These are phyloP conservation scores for Chlorella variabilis DNA, from an alignment of 163 green algal species.

Conservation along the genomic window DNA sequence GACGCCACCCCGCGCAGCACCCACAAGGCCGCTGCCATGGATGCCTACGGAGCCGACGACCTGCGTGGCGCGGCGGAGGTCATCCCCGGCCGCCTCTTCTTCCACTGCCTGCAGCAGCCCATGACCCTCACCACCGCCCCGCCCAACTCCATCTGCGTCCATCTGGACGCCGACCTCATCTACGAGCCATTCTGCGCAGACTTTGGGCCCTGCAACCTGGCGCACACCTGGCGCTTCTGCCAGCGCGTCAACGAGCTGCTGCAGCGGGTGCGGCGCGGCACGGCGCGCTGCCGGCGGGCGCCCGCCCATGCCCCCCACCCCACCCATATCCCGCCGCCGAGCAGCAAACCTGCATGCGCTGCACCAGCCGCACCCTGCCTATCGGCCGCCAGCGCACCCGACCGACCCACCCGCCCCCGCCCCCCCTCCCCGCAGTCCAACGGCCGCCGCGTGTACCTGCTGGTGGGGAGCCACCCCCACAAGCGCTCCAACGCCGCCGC, in stretches of 20 bases:
- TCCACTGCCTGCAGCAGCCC: slow-evolving; percentile 51
- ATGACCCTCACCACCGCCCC: slow-evolving; percentile 47
- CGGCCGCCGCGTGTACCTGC: slow-evolving; percentile 70
- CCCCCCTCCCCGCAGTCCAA: background rate
- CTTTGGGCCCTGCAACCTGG: slow-evolving; percentile 94
- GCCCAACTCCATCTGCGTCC: slow-evolving; percentile 52
- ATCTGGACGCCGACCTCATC: slow-evolving; percentile 61
- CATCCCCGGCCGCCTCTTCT: slow-evolving; percentile 66
- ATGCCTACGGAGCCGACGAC: slow-evolving; percentile 22
- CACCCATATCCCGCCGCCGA: too few relatives aligned
- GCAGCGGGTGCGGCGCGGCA: slow-evolving; percentile 36
- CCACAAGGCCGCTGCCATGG: too few relatives aligned
- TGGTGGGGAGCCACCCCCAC: slow-evolving; percentile 68
- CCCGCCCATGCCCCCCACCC: too few relatives aligned
- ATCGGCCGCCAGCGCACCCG: background rate
- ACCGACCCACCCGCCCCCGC: background rate
- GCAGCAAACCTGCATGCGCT: too few relatives aligned
- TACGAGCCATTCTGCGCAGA: slow-evolving; percentile 95
- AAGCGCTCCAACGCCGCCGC: slow-evolving; percentile 84
- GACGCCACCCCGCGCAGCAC: too few relatives aligned
- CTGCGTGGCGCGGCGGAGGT: slow-evolving; percentile 57
- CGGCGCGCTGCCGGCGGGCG: background rate
- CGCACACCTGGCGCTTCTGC: slow-evolving; percentile 83
- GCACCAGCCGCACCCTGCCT: too few relatives aligned
- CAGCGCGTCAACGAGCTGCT: slow-evolving; percentile 70